phyloP scores from a whole-genome alignment of 1,139 yeast species.

The Tardiomyces depauwii region DNA sequence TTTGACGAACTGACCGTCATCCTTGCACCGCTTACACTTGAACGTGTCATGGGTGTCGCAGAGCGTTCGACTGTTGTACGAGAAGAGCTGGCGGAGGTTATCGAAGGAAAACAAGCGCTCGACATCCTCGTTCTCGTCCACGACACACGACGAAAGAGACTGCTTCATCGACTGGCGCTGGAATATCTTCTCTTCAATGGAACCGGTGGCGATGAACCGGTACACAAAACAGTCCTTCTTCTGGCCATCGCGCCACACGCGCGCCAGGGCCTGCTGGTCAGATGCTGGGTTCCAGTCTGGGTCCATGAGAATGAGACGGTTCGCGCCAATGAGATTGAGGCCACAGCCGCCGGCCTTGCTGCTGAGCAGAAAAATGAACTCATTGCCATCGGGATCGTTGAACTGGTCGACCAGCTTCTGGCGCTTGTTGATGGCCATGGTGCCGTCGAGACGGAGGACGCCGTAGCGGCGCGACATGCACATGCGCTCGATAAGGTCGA shows the following conservation, averaged over 20 bases:
- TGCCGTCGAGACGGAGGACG: conserved; percentile 78
- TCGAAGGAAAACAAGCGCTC: conserved; percentile 85
- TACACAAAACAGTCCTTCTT: conserved; percentile 94
- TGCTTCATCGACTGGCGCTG: conserved; percentile 96
- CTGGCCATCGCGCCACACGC: conserved; percentile 99
- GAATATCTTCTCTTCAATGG: conserved; percentile 91
- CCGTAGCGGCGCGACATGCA: conserved; percentile 73
- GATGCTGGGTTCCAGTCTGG: conserved; percentile 99
- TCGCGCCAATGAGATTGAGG: conserved; percentile 92
- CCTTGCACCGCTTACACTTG: conserved; percentile 75
- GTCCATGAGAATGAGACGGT: conserved; percentile 75
- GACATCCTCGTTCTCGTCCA: conserved; percentile 92
- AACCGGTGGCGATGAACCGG: conserved; percentile 86
- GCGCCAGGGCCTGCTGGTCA: conserved; percentile 94
- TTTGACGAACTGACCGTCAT: conserved; percentile 50
- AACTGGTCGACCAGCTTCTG: conserved; percentile 87
- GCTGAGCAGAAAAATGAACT: conserved; percentile 77
- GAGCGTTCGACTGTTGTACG: conserved; percentile 51
- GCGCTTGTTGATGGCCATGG: conserved; percentile 83
- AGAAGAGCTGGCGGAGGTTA: conserved; percentile 63
- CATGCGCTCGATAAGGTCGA: conserved; percentile 79
- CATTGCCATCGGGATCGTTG: conserved; percentile 82
- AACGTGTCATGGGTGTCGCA: conserved; percentile 94
- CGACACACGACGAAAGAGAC: conserved; percentile 89
- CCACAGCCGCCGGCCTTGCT: conserved; percentile 99